Evolutionary conservation across 2,329 filamentous ascomycete species (phyloP).

Genomic region (Microcyclospora pomicola): DNA sequence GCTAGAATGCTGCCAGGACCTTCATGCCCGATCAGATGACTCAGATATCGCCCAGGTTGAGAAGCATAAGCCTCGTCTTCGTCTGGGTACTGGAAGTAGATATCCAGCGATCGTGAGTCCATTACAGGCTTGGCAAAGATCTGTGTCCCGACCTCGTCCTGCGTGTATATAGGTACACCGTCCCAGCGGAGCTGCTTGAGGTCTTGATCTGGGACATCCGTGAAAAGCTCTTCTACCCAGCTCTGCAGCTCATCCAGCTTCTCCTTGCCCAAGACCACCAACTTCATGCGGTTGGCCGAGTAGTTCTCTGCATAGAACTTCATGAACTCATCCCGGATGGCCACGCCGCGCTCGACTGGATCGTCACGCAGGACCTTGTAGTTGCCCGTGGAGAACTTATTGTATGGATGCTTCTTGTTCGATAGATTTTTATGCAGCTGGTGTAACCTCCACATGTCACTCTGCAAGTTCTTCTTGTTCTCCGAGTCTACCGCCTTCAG

Average conservation of each 20-base stretch:
- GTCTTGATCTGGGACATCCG: constrained; percentile 67
- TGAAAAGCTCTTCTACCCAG: constrained; percentile 77
- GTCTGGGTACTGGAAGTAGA: constrained; percentile 75
- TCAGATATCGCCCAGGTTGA: constrained; percentile 73
- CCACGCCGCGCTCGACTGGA: constrained; percentile 64
- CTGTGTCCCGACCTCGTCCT: constrained; percentile 52
- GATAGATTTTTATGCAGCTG: constrained; percentile 82
- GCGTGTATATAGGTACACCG: constrained; percentile 43
- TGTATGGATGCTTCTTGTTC: constrained; percentile 75
- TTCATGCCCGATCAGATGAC: constrained; percentile 82
- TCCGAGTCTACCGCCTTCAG: constrained; percentile 83
- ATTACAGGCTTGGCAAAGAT: constrained; percentile 85
- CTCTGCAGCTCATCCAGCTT: constrained; percentile 65
- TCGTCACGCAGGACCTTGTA: constrained; percentile 72
- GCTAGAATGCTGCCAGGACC: constrained; percentile 84
- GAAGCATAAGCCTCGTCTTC: constrained; percentile 67
- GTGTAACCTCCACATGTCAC: constrained; percentile 72
- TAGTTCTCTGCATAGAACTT: constrained; percentile 83
- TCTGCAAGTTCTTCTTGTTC: constrained; percentile 95
- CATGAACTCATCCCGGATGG: constrained; percentile 82
- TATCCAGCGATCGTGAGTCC: constrained; percentile 65
- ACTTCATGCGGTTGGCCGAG: constrained; percentile 86
- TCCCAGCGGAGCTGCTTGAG: constrained; percentile 57
- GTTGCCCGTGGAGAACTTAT: constrained; percentile 85
- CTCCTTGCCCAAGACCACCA: constrained; percentile 74